Base-by-base conservation (phyloP, 345 rosid genomes). In the Excoecaria cochinchinensis region DNA sequence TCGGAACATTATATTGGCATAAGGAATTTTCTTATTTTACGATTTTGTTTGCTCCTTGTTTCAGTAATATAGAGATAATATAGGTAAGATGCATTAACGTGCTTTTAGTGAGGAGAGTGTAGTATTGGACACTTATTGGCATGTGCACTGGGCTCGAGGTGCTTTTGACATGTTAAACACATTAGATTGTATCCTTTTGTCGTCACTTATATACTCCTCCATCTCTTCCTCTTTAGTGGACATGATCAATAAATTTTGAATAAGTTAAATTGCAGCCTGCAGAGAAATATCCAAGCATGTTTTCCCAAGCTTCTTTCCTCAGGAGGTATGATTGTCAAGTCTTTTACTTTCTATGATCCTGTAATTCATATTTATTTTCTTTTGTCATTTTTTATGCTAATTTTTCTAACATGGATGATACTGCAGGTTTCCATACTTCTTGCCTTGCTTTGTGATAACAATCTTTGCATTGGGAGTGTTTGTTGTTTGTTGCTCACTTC, bases 371-470 rank as follows among this genome's bases (percentile, higher is more conserved):
- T n/a, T 3, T 3, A 39, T 10, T 63, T 42, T 48, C 38, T 22
- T 71, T 12, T 59, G 16, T 12, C 51, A 55, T 22, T 31, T 46
- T 56, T 71, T 62, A 13, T 64, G 69, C 77, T 76, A 40, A 77
- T 67, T 79, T 68, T 68, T 25, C 40, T 6, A 22, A 59, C 51
- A 21, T 52, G 67, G 60, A 77, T 73, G 48, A 52, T 56, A 21
- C 55, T 81, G 80, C 79, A 91, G 97, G 84, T 92, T 89, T 77
- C 94, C 96, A n/a, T 91, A 91, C 87, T 79, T 89, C 79, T 82
- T 92, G 56, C 96, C 97, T 21, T 88, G 90, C 86, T 86, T 89
- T 56, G 71, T 86, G 51, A 92, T 92, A 88, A 88, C 96, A 24
- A 70, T 86, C 56, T 89, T 84, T 76, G 74, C 94, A 44, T 38